These are phyloP conservation scores for Zymoseptoria ardabiliae DNA, from an alignment of 2,329 filamentous ascomycete species.

Conservation along the genomic window DNA sequence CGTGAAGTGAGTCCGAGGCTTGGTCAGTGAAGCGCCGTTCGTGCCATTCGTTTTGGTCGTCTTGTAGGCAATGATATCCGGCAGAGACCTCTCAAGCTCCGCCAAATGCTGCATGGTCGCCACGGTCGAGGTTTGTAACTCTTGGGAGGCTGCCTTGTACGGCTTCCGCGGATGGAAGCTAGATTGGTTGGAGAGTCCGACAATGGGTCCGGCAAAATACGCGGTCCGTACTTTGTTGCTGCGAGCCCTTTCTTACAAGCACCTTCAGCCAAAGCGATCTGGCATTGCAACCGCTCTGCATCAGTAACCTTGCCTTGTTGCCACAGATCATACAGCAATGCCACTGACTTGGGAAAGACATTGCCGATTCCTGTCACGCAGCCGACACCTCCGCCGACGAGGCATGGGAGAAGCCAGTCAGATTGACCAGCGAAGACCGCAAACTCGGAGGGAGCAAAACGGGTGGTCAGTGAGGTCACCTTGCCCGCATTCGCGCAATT, in stretches of 20 bases:
- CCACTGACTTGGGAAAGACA: conserved; percentile 48
- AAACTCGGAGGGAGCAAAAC: conserved; percentile 49
- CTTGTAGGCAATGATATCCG: no score
- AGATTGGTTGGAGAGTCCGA: conserved; percentile 12
- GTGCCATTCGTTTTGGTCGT: no score
- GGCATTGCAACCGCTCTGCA: conserved; percentile 52
- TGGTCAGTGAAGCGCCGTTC: conserved; percentile 4
- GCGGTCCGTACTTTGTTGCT: conserved; percentile 60
- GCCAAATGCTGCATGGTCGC: conserved; percentile 11
- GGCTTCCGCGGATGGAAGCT: conserved; percentile 11
- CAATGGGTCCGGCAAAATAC: conserved; percentile 12
- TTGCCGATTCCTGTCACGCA: conserved; percentile 48
- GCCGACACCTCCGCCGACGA: conserved; percentile 41
- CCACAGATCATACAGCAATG: conserved; percentile 54
- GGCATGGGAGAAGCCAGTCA: conserved; percentile 53
- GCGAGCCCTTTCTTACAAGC: conserved; percentile 62
- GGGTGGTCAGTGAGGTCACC: conserved; percentile 47
- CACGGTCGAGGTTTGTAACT: conserved; percentile 31
- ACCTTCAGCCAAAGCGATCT: conserved; percentile 58
- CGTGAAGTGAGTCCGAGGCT: conserved; percentile 19
- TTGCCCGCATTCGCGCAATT: conserved; percentile 57
- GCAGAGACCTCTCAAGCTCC: no score
- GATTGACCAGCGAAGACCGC: conserved; percentile 59
- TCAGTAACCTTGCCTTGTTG: conserved; percentile 49
- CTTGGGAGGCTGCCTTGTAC: conserved; percentile 6